Conservation (phyloP, 208 protist genomes). For the Porcisia hertigi region DNA sequence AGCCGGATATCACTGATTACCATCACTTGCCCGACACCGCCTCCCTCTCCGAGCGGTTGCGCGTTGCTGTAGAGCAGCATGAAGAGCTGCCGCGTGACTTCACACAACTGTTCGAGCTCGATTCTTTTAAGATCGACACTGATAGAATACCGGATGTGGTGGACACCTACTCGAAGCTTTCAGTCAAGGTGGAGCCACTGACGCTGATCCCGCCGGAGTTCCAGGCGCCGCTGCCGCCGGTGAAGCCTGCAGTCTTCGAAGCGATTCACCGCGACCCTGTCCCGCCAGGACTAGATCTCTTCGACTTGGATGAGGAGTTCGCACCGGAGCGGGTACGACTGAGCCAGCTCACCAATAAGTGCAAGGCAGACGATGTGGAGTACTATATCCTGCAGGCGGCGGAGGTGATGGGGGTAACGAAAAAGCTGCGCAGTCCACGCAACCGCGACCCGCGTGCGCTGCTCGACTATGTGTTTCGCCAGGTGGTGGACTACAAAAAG, state of each 20-base stretch:
- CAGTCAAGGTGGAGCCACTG: slow-evolving; percentile 94
- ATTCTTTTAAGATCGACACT: slow-evolving; percentile 95
- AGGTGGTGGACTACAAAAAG: slow-evolving; percentile 94
- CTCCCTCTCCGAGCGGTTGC: slow-evolving; percentile 89
- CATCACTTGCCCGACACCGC: slow-evolving; percentile 95
- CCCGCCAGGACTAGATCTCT: slow-evolving; percentile 94
- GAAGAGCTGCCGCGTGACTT: slow-evolving; percentile 96
- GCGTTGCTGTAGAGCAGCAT: slow-evolving; percentile 95
- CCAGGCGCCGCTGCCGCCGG: slow-evolving; percentile 93
- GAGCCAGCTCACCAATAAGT: slow-evolving; percentile 96
- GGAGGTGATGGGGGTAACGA: slow-evolving; percentile 94
- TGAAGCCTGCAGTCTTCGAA: slow-evolving; percentile 94
- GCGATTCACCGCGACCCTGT: slow-evolving; percentile 92
- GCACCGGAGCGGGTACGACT: slow-evolving; percentile 94
- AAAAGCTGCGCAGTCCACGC: slow-evolving; percentile 87
- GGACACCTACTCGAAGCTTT: slow-evolving; percentile 88
- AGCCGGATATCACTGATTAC: slow-evolving; percentile 95
- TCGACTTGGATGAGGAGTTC: slow-evolving; percentile 97
- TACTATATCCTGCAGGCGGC: slow-evolving; percentile 94
- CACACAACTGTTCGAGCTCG: slow-evolving; percentile 92
- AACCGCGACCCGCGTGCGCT: slow-evolving; percentile 89
- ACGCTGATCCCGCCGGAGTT: slow-evolving; percentile 96
- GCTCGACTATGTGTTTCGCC: slow-evolving; percentile 92
- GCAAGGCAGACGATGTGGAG: slow-evolving; percentile 91
- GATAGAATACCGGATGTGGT: slow-evolving; percentile 93